Percentiles rank a stretch among this genome's conserved stretches.
Evolutionary conservation across 2,329 filamentous ascomycete species (phyloP).

Genomic region (Trichoderma sp.): DNA sequence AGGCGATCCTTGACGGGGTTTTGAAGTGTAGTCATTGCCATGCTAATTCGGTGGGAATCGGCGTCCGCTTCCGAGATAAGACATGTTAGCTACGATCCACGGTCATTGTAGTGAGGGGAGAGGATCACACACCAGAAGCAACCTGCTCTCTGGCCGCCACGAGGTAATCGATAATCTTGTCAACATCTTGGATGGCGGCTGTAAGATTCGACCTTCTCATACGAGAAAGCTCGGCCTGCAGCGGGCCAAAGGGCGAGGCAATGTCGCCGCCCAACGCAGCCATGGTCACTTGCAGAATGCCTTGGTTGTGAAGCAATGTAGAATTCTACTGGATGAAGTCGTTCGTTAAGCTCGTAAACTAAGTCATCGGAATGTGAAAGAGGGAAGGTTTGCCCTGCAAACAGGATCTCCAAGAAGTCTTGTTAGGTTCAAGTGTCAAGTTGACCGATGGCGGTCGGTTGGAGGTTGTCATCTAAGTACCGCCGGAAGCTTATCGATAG

Average conservation of each 20-base stretch:
- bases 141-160: conserved; percentile 71
- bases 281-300: conserved; percentile 26
- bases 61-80: conserved; percentile 26
- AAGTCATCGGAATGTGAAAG: background rate
- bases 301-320: background rate
- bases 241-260: conserved; percentile 47
- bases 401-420: background rate
- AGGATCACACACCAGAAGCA: conserved; percentile 55
- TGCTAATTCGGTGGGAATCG: conserved; percentile 57
- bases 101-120: background rate
- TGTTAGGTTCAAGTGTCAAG: background rate
- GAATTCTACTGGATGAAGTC: background rate
- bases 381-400: background rate
- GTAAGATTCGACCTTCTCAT: conserved; percentile 67
- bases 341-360: background rate
- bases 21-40: conserved; percentile 80
- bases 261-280: conserved; percentile 35
- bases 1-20: conserved; percentile 79
- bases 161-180: conserved; percentile 77
- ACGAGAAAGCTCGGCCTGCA: conserved; percentile 72
- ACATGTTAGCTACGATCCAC: conserved; percentile 19
- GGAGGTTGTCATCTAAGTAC: conserved; percentile 12
- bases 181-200: conserved; percentile 73
- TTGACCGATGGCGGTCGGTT: background rate
- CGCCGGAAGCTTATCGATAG: conserved; percentile 12